Evolutionary conservation across 176 grass and related monocot species (phyloP), one percentile per base, ranked within the genome.

Genomic region (Poa annua): DNA sequence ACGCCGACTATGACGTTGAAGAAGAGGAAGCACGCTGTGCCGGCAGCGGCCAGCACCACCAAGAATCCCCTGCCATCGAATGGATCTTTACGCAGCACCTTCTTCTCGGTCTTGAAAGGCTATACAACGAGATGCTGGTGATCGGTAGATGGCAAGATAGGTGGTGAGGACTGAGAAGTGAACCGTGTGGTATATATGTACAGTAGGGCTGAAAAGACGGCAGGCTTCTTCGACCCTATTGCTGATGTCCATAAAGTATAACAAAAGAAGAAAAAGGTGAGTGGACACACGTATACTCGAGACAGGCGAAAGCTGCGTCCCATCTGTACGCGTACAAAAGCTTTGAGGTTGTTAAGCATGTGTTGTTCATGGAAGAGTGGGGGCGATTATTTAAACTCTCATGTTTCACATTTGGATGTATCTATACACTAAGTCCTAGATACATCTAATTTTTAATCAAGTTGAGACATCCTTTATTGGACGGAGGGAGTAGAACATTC

Each of bases 1-100:
- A 76, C 81, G 38, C 57, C 20, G 59, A 88, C 75, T 2, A 88
- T 15, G 25, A n/a, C 67, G 57, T 66, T 88, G 75, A 88, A 84
- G 44, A 88, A 66, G 75, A 80, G 1, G 75, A 88, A 84, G 66
- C 75, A 88, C 48, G 81, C 75, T 3, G 75, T n/a, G 13, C 45
- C 53, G 52, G 16, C 62, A 56, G 20, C 56, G 60, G 35, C 86
- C 42, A 61, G 64, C 51, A 71, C 20, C 11, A 62, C 15, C 2
- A 19, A 25, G 19, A 17, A 17, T 33, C 45, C 9, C 19, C 24
- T 34, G 75, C 56, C 78, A 82, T 80, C 4, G 11, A 55, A 10
- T 33, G 22, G 45, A 48, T 60, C 51, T n/a, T 34, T 61, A 48
- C n/a, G 13, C 67, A 44, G 5, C 38, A 8, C 19, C 39, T 45